Percentiles rank a stretch among this genome's conserved stretches.
Evolutionary conservation across 441 rosid genomes (phyloP).

Genomic region (Brassica balearica): DNA sequence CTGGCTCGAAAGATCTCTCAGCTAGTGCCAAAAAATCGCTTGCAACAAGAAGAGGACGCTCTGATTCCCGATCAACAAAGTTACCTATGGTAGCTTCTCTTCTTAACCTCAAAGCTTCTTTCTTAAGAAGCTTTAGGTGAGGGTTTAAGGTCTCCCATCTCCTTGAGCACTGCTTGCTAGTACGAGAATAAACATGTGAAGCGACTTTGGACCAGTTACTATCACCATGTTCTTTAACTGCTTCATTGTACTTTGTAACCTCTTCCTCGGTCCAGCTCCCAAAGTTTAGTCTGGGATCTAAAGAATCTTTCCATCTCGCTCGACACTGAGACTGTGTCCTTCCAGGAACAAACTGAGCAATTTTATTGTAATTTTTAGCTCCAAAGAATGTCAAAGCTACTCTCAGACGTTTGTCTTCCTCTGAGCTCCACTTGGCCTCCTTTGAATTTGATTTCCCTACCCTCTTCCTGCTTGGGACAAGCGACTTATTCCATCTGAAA

Average conservation of each 20-base stretch:
- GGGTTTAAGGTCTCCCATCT: conserved; percentile 78
- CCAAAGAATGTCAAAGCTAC: conserved; percentile 87
- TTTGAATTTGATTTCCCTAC: background rate
- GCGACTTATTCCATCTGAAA: conserved; percentile 77
- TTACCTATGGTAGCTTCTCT: conserved; percentile 60
- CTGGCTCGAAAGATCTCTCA: conserved; percentile 41
- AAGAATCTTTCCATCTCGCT: conserved; percentile 72
- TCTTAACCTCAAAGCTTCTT: conserved; percentile 56
- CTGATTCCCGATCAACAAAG: conserved; percentile 84
- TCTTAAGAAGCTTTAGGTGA: conserved; percentile 61
- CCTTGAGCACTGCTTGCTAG: conserved; percentile 82
- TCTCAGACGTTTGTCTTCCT: conserved; percentile 30
- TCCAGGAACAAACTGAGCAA: conserved; percentile 84
- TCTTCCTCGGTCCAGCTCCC: conserved; percentile 81
- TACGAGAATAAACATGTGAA: conserved; percentile 62
- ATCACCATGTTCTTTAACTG: conserved; percentile 53
- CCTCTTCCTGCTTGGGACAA: conserved; percentile 54
- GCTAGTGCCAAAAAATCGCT: conserved; percentile 61
- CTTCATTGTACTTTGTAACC: conserved; percentile 67
- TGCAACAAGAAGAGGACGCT: conserved; percentile 70
- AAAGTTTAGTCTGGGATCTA: conserved; percentile 72
- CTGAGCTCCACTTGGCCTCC: conserved; percentile 50
- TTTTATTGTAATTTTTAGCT: conserved; percentile 72
- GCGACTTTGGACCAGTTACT: conserved; percentile 81
- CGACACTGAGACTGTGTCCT: conserved; percentile 76